phyloP scores from a whole-genome alignment of 108 stramenopile species.

The Cafeteria roenbergensis region DNA sequence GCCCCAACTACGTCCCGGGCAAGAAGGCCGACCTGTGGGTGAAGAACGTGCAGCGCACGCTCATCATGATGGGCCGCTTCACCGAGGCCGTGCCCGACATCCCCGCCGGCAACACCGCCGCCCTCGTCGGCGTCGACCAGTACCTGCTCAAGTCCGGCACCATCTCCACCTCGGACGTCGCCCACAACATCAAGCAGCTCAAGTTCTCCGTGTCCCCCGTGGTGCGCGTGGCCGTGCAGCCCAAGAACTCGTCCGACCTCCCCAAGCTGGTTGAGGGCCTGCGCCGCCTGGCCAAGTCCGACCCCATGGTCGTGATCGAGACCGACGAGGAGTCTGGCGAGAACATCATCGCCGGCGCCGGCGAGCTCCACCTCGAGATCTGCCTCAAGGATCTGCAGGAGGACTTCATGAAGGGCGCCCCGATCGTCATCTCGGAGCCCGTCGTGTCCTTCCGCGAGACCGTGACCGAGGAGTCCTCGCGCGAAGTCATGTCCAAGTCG shows the following conservation, averaged over 20 bases:
- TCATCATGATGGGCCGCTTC: conserved; percentile 99
- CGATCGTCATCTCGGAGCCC: conserved; percentile 95
- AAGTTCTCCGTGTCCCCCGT: conserved; percentile 99
- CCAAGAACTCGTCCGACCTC: conserved; percentile 98
- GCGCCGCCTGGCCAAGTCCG: conserved; percentile 98
- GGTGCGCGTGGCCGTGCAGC: conserved; percentile 97
- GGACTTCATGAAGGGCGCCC: conserved; percentile 94
- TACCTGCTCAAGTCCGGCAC: conserved; percentile 99
- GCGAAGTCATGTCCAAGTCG: conserved; percentile 91
- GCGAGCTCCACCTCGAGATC: conserved; percentile 99
- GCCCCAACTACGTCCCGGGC: conserved; percentile 97
- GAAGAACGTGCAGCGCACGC: conserved; percentile 99
- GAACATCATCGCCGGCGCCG: conserved; percentile 97
- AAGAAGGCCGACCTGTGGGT: conserved; percentile 99
- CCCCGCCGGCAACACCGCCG: conserved; percentile 99
- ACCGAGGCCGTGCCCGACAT: conserved; percentile 94
- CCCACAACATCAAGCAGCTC: conserved; percentile 94
- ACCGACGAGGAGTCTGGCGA: conserved; percentile 92
- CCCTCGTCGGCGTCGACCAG: conserved; percentile 97
- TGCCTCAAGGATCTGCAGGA: conserved; percentile 99
- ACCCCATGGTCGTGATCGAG: conserved; percentile 99
- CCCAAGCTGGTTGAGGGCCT: conserved; percentile 99
- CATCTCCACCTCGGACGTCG: conserved; percentile 87
- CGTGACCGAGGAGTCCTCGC: conserved; percentile 69
- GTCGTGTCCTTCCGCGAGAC: conserved; percentile 99